Percentiles rank a stretch among this genome's conserved stretches.
Evolutionary conservation across 495 filamentous ascomycete genomes (phyloP).

Genomic region (Xylaria curta): DNA sequence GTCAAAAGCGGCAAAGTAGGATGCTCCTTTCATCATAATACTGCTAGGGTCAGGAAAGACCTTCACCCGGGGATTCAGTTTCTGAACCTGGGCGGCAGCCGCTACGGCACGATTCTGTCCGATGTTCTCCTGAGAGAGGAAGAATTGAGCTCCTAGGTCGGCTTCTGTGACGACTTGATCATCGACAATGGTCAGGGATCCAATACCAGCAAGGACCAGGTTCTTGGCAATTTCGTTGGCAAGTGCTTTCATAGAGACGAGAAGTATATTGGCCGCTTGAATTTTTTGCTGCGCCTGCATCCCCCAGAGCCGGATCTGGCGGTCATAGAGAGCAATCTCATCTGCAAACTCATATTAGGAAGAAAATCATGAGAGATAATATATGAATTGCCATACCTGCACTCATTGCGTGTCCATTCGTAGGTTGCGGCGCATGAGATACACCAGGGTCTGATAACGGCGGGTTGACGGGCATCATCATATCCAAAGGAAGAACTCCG

Average conservation of each 20-base stretch:
- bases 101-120: conserved; percentile 88
- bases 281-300: conserved; percentile 90
- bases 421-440: not conserved
- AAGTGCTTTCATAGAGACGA: conserved; percentile 87
- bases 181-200: conserved; percentile 88
- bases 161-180: conserved; percentile 75
- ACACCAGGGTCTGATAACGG: not conserved
- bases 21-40: conserved; percentile 66
- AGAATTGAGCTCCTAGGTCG: conserved; percentile 90
- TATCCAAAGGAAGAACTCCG: conserved; percentile 8
- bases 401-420: conserved; percentile 28
- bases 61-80: conserved; percentile 88
- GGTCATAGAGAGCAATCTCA: conserved; percentile 97
- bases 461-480: conserved; percentile 15
- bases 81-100: conserved; percentile 75
- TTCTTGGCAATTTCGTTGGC: conserved; percentile 97
- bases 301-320: conserved; percentile 98
- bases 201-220: conserved; percentile 93
- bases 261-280: conserved; percentile 86
- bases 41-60: conserved; percentile 71
- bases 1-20: conserved; percentile 80
- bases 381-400: conserved; percentile 17
- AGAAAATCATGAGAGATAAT: not conserved
- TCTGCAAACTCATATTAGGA: conserved; percentile 55
- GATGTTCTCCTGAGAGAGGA: conserved; percentile 71